These are phyloP conservation scores for Leishmania guyanensis DNA, from an alignment of 208 protist species.

Conservation along the genomic window DNA sequence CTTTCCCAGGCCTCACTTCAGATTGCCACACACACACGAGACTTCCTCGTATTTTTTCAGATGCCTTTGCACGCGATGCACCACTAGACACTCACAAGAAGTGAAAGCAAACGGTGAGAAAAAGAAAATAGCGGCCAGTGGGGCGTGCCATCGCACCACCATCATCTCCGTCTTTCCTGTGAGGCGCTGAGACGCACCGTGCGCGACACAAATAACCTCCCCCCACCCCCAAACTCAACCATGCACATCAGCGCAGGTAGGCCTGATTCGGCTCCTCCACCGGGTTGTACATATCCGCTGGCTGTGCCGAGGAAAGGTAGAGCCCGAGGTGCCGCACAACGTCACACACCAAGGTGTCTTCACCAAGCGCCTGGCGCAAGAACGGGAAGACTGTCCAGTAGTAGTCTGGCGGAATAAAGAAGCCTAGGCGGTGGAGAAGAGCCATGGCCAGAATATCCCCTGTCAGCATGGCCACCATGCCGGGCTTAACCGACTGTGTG, in stretches of 20 bases:
- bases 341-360: conserved; percentile 46
- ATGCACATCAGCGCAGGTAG: neutral
- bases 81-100: neutral
- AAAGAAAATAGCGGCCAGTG: no score
- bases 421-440: conserved; percentile 74
- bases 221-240: neutral
- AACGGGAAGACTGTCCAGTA: conserved; percentile 88
- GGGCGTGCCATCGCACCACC: neutral
- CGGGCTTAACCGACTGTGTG: conserved; percentile 80
- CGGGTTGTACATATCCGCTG: conserved; percentile 65
- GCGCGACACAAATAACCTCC: neutral
- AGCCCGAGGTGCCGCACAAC: conserved; percentile 73
- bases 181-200: neutral
- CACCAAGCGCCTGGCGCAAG: conserved; percentile 55
- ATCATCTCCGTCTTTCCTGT: neutral
- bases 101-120: neutral
- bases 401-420: conserved; percentile 85
- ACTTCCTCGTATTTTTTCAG: neutral
- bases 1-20: neutral
- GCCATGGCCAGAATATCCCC: conserved; percentile 73
- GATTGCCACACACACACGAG: neutral
- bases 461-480: conserved; percentile 79
- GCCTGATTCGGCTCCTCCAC: conserved; percentile 32
- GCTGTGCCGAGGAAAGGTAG: conserved; percentile 56
- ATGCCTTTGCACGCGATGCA: neutral